phyloP scores from a whole-genome alignment of 305 asterid species.

The Fraxinus sp. region DNA sequence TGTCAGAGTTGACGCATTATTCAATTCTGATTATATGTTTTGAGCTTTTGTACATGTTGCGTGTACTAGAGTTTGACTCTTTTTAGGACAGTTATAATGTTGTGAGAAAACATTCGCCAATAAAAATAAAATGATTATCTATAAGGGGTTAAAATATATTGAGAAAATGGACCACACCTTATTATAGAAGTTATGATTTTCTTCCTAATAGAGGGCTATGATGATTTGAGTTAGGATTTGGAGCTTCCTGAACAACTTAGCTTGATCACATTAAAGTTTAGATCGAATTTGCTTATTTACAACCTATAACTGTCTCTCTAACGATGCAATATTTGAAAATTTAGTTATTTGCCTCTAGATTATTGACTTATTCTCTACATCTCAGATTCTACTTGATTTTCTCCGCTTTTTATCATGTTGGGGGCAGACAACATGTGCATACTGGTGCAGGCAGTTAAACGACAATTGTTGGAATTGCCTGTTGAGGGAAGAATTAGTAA shows the following conservation, averaged over 20 bases:
- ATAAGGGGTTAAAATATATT: background rate
- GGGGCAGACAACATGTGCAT: conserved; percentile 98
- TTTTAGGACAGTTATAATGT: background rate
- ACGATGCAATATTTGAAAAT: background rate
- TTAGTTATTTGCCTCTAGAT: background rate
- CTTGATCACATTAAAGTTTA: background rate
- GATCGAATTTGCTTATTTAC: background rate
- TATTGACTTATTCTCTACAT: background rate
- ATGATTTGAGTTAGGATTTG: background rate
- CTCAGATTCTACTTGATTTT: conserved; percentile 17
- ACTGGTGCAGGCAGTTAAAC: conserved; percentile 93
- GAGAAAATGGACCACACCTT: background rate
- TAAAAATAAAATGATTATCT: background rate
- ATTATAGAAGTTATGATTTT: background rate
- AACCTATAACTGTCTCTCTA: background rate
- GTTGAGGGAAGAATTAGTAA: conserved; percentile 92
- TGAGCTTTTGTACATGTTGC: background rate
- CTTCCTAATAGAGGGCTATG: background rate
- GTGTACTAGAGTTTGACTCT: background rate
- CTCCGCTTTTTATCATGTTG: conserved; percentile 58
- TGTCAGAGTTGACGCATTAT: background rate
- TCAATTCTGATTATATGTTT: background rate
- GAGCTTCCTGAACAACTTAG: background rate
- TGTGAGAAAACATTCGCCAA: background rate
- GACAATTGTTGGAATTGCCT: conserved; percentile 84